phyloP scores from a whole-genome alignment of 2,329 filamentous ascomycete species.

The Helotiales sp. region DNA sequence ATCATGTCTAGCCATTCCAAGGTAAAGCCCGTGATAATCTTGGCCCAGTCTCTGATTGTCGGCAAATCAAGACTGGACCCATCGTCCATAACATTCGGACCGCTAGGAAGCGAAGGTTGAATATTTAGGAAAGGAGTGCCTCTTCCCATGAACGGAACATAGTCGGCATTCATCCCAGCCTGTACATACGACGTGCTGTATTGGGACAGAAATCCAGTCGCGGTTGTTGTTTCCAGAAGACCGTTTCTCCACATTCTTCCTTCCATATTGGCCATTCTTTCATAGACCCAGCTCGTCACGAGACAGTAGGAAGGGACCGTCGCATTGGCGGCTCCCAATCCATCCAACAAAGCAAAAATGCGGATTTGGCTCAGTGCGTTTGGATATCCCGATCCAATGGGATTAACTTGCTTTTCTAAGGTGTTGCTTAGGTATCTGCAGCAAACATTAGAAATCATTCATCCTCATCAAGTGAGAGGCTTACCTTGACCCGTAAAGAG shows the following conservation, averaged over 20 bases:
- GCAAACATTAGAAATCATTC: constrained; percentile 6
- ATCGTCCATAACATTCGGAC: constrained; percentile 85
- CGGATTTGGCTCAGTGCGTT: constrained; percentile 78
- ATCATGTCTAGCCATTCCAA: constrained; percentile 81
- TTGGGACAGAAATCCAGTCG: constrained; percentile 30
- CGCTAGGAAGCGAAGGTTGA: constrained; percentile 75
- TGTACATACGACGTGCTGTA: constrained; percentile 43
- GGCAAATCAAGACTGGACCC: constrained; percentile 78
- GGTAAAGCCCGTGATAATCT: constrained; percentile 78
- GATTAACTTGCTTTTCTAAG: constrained; percentile 74
- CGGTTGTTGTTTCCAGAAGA: constrained; percentile 67
- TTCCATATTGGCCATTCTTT: constrained; percentile 73
- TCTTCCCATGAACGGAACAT: constrained; percentile 81
- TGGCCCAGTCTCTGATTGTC: constrained; percentile 83
- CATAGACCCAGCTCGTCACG: constrained; percentile 89
- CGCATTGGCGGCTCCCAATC: constrained; percentile 73
- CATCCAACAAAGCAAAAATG: constrained; percentile 83
- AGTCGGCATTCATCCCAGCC: constrained; percentile 73
- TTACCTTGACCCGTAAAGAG: constrained; percentile 80
- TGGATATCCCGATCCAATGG: constrained; percentile 70
- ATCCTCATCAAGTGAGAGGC: constrained; percentile 27
- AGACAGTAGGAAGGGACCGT: constrained; percentile 81
- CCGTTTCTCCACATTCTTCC: constrained; percentile 68
- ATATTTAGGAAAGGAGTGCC: constrained; percentile 91
- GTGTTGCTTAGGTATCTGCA: constrained; percentile 71